Percentiles rank a stretch among this genome's conserved stretches.
Evolutionary conservation across 495 filamentous ascomycete genomes (phyloP).

Genomic region (Aspergillus kassunensis): DNA sequence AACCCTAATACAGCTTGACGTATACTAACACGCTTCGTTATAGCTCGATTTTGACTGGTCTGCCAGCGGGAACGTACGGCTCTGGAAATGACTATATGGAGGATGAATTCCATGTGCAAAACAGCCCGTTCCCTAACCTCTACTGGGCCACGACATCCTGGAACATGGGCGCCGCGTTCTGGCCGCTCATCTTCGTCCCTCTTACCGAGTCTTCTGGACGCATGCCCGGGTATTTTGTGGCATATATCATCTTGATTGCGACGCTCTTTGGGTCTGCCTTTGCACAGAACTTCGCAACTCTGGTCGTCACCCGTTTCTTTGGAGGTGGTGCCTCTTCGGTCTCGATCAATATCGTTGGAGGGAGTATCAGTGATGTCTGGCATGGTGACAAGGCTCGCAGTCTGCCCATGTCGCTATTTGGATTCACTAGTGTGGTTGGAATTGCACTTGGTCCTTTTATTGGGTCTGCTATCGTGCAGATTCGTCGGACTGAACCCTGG

Average conservation of each 20-base stretch:
- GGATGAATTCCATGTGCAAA: constrained; percentile 37
- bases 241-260: constrained; percentile 45
- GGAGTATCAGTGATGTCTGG: constrained; percentile 45
- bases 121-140: constrained; percentile 40
- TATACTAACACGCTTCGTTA: not conserved
- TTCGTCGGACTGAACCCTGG: constrained; percentile 37
- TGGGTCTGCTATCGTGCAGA: constrained; percentile 36
- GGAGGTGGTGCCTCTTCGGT: constrained; percentile 46
- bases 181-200: constrained; percentile 49
- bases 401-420: constrained; percentile 44
- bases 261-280: constrained; percentile 48
- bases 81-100: constrained; percentile 37
- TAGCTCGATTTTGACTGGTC: constrained; percentile 40
- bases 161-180: constrained; percentile 51
- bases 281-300: constrained; percentile 49
- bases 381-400: constrained; percentile 35
- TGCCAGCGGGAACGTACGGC: constrained; percentile 41
- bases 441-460: constrained; percentile 49
- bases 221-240: constrained; percentile 45
- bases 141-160: constrained; percentile 48
- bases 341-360: constrained; percentile 45
- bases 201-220: constrained; percentile 50
- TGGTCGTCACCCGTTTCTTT: constrained; percentile 48
- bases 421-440: constrained; percentile 40
- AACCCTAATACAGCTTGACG: not conserved